phyloP scores from a whole-genome alignment of 306 rosid species.

The Cucumis melo region DNA sequence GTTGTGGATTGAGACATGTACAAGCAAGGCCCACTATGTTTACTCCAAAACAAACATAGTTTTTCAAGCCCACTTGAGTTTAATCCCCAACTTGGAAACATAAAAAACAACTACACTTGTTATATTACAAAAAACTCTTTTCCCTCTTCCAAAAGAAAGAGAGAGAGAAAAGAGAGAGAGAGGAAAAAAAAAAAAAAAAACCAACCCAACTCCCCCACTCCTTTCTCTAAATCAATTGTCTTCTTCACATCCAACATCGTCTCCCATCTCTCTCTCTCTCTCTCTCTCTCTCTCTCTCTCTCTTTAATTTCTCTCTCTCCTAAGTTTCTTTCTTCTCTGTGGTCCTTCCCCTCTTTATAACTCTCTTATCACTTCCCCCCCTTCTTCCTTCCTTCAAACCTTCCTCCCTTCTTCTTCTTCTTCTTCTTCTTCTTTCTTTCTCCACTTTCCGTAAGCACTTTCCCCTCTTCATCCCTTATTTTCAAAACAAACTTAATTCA shows the following conservation, averaged over 20 bases:
- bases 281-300: conserved; percentile 31
- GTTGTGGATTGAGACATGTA: conserved; percentile 49
- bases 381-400: background rate
- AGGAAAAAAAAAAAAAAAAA: background rate
- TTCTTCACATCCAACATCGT: conserved; percentile 61
- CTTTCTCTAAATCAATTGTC: conserved; percentile 71
- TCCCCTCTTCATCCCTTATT: background rate
- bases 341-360: conserved; percentile 60
- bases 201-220: conserved; percentile 23
- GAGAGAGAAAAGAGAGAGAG: no score
- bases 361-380: conserved; percentile 43
- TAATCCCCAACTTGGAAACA: conserved; percentile 76
- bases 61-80: conserved; percentile 51
- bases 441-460: background rate
- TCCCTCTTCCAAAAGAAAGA: background rate
- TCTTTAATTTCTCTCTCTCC: no score
- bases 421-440: background rate
- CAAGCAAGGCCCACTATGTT: conserved; percentile 89
- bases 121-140: conserved; percentile 1
- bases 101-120: conserved; percentile 23
- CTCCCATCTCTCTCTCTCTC: conserved; percentile 30
- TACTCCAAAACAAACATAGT: conserved; percentile 53
- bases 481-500: background rate
- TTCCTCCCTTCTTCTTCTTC: background rate
- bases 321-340: conserved; percentile 8